Conservation (phyloP, 208 protist species). For the Leishmania gerbilli region DNA sequence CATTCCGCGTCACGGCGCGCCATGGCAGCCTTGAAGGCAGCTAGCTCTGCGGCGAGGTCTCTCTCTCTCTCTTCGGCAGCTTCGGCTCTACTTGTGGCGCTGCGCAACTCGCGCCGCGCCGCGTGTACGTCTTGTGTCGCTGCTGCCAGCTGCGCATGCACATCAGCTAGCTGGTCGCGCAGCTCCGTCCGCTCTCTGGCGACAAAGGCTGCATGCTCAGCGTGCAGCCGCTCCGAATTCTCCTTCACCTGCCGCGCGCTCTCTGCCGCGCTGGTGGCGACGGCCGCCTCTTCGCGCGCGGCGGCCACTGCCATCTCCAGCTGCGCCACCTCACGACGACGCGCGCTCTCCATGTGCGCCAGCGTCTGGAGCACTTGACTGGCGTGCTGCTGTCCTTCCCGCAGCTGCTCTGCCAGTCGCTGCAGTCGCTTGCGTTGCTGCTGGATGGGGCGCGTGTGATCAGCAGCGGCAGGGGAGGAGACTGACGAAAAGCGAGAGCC, state of each 20-base stretch:
- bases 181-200: conserved; percentile 38
- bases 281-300: conserved; percentile 21
- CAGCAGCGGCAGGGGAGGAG: neutral
- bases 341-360: conserved; percentile 10
- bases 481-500: conserved; percentile 16
- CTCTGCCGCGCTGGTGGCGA: conserved; percentile 27
- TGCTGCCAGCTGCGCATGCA: conserved; percentile 30
- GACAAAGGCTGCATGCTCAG: conserved; percentile 23
- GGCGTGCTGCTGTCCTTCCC: conserved; percentile 25
- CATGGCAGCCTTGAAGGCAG: neutral
- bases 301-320: conserved; percentile 21
- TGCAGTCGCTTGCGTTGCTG: conserved; percentile 37
- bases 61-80: conserved; percentile 2
- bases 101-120: conserved; percentile 4
- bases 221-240: conserved; percentile 27
- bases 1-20: conserved; percentile 5
- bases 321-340: conserved; percentile 31
- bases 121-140: conserved; percentile 16
- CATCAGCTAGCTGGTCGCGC: conserved; percentile 27
- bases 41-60: conserved; percentile 3
- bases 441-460: conserved; percentile 16
- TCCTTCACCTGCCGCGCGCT: conserved; percentile 22
- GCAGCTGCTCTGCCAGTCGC: conserved; percentile 32
- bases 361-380: conserved; percentile 31
- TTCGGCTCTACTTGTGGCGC: neutral